Conservation (phyloP, 1,139 yeast species). For the Entelexis sorbosivorans region DNA sequence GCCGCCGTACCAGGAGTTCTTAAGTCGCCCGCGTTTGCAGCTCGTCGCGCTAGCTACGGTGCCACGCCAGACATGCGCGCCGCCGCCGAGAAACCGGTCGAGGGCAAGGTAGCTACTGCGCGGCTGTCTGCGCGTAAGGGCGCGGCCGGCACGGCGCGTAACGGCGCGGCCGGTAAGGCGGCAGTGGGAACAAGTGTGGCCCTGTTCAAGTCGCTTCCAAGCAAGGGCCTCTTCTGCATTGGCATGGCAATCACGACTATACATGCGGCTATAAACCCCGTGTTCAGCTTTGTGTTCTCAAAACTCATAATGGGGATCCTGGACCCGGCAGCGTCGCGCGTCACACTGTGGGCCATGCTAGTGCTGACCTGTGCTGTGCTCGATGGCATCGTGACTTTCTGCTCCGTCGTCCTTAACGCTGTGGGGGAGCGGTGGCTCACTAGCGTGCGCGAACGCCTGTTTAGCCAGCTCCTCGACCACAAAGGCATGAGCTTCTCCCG, state of each 20-base stretch:
- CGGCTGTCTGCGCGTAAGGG: too few species aligned
- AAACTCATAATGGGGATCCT: conserved; percentile 40
- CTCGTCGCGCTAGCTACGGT: too few species aligned
- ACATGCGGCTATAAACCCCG: conserved; percentile 59
- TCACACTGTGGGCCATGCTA: conserved; percentile 56
- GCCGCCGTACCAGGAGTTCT: neutral
- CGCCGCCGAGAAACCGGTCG: too few species aligned
- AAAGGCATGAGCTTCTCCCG: conserved; percentile 33
- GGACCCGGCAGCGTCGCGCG: conserved; percentile 28
- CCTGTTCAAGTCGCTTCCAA: conserved; percentile 20
- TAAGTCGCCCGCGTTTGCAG: too few species aligned
- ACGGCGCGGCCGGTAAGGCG: neutral
- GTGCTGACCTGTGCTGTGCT: conserved; percentile 48
- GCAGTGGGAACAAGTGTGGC: neutral
- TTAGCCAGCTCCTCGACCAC: conserved; percentile 37
- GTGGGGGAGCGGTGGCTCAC: conserved; percentile 63
- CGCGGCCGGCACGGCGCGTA: too few species aligned
- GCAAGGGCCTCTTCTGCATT: conserved; percentile 33
- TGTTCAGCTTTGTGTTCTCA: conserved; percentile 69
- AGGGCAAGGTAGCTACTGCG: too few species aligned
- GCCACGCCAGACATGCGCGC: too few species aligned
- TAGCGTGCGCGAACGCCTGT: conserved; percentile 41
- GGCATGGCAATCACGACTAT: conserved; percentile 48
- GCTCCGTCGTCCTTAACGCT: conserved; percentile 43
- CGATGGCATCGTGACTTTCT: conserved; percentile 50